phyloP scores from a whole-genome alignment of 164 flowering plant species.

The Aristolochia contorta region DNA sequence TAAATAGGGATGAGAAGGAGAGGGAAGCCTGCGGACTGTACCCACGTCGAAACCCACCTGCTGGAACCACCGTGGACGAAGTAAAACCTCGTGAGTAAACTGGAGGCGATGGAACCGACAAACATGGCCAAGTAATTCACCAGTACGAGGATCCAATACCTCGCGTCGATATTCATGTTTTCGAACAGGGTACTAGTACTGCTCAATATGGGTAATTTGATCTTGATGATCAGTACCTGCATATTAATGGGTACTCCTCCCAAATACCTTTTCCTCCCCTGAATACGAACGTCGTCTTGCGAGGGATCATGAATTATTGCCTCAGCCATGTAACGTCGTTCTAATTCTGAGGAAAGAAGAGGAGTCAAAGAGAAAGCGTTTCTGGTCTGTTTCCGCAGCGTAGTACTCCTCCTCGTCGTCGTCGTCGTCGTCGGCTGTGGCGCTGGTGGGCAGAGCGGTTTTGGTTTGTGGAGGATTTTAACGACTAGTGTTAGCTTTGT shows the following conservation, averaged over 20 bases:
- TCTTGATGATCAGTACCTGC: no score
- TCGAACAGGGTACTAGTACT: neutral
- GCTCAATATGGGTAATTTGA: no score
- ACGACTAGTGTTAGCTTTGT: neutral
- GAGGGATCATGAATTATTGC: no score
- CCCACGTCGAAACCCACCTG: slow-evolving; percentile 72
- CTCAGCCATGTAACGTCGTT: no score
- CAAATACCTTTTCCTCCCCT: no score
- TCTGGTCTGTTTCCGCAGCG: no score
- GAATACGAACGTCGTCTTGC: no score
- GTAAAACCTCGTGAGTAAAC: slow-evolving; percentile 52
- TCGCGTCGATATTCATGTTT: neutral
- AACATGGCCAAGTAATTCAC: slow-evolving; percentile 37
- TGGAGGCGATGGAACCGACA: slow-evolving; percentile 49
- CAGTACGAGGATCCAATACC: slow-evolving; percentile 30
- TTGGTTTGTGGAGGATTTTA: neutral
- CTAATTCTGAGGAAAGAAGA: no score
- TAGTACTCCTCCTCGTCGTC: no score
- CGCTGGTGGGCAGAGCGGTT: neutral
- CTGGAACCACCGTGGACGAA: slow-evolving; percentile 72
- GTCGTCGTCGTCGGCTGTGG: no score
- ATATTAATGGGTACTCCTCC: no score
- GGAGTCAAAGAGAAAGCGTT: no score
- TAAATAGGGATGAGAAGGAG: slow-evolving; percentile 40
- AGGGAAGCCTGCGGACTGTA: slow-evolving; percentile 72